Base-by-base conservation (phyloP, 2,329 filamentous ascomycete genomes). In the Fusarium dimerum region DNA sequence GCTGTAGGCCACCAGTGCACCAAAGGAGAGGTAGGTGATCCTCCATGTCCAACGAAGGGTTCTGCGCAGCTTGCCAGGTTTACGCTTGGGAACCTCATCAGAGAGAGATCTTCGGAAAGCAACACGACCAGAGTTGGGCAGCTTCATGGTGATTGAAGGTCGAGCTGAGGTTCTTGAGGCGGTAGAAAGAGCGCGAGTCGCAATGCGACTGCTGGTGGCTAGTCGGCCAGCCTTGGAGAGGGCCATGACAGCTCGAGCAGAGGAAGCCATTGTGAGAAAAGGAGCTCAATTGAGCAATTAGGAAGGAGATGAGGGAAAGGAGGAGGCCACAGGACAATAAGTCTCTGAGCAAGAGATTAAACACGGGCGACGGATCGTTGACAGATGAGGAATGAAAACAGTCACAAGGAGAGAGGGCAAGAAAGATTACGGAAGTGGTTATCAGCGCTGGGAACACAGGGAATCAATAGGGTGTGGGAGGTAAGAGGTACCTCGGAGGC, bases 31-130 rank as follows among this genome's bases (percentile, higher is more conserved):
- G 71, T 93, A 92, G 50, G 88, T 89, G 66, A 91, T 70, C 65
- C 94, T 85, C 89, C 91, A 97, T 52, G 86, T 75, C 86, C 89
- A 96, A 70, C 83, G 83, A 69, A 97, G 79, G 60, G 85, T 81
- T 50, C 78, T 77, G 52, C 86, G 76, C 74, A 94, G 87, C 68
- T 85, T 84, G 66, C 78, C 75, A 41, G 76, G 72, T 66, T 74
- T 77, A 48, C 78, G 73, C 55, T 76, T 69, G 48, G 77, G 75
- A 29, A 76, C 71, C 55, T 75, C 76, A 64, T 84, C 79, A 50
- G 83, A 81, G 59, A 80, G 80, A 52, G 71, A 67, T 64, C 77
- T 71, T 52, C 70, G 69, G 66, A 77, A 76, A 40, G 70, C 72
- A 54, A 71, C 69, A 65, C 68, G 75, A 59, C 66, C 72, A 50